Evolutionary conservation across 2,329 filamentous ascomycete species (phyloP), one percentile per base, ranked within the genome.

Genomic region (Hymenoscyphus fraxineus): DNA sequence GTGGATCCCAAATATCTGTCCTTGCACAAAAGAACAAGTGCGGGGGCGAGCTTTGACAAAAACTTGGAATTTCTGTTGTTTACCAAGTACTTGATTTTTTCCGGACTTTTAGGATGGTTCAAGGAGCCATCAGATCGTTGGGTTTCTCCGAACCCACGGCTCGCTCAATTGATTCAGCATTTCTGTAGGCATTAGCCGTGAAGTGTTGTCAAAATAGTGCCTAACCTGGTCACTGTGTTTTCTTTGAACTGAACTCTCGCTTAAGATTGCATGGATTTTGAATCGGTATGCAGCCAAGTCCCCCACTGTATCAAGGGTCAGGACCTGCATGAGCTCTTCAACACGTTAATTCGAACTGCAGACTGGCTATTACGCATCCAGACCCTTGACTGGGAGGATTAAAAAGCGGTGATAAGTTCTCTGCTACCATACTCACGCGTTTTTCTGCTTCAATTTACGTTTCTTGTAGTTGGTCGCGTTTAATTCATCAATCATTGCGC

Each of bases 301-400:
- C 44, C 44, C 58, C 39, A 59, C 59, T 39, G 32, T 40, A 60
- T 51, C 59, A 54, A 39, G 59, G 59, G 51, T 60, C 40, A 60
- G 59, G 59, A 60, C 59, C 59, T 60, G 41, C 59, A 60, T 60
- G 22, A 60, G 35, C 27, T 35, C 13, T 35, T 27, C 22, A 22
- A 44, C 58, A 44, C 44, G 58, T 27, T 41, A 59, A 59, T 27
- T 59, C 22, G 16, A 44, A 44, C 39, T 59, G 58, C 58, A 57
- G 13, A 57, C 44, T 7, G 22, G 44, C 44, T 51, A 51, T 51
- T 51, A 51, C 44, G 22, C 44, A 51, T 22, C 44, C 19, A 51
- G 44, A 51, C 44, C 44, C n/a, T 51, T 27, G 44, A 12, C n/a
- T 19, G 44, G 27, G 44, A 27, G n/a, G n/a, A n/a, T 51, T 51